phyloP scores from a whole-genome alignment of 2,329 filamentous ascomycete species.

The Fusarium proliferatum region DNA sequence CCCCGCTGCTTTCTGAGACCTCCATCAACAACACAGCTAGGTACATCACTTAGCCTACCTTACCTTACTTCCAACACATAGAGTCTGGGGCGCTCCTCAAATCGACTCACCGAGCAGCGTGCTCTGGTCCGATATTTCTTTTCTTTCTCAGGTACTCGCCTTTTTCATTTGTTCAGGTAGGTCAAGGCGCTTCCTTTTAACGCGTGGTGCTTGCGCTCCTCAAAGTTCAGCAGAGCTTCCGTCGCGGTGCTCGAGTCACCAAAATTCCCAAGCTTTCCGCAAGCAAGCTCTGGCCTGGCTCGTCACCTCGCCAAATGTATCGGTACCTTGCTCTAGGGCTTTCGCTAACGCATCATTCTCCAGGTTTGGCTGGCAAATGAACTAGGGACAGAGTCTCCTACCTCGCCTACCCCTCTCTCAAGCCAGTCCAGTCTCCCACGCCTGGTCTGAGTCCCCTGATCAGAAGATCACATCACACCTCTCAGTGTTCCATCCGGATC shows the following conservation, averaged over 20 bases:
- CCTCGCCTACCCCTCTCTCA: conserved; percentile 29
- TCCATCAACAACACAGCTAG: conserved; percentile 5
- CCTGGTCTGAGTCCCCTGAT: conserved; percentile 26
- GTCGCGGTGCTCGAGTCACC: conserved; percentile 26
- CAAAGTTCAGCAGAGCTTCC: conserved; percentile 5
- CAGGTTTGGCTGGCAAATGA: conserved; percentile 39
- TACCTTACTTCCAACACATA: conserved; percentile 2
- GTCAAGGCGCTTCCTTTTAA: not conserved
- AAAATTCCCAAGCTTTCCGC: conserved; percentile 28
- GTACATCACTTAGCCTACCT: not conserved
- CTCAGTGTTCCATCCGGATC: conserved; percentile 28
- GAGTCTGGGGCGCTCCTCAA: conserved; percentile 13
- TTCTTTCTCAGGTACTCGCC: not conserved
- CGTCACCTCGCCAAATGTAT: conserved; percentile 29
- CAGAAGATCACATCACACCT: conserved; percentile 36
- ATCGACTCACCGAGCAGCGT: conserved; percentile 6
- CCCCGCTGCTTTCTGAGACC: conserved; percentile 30
- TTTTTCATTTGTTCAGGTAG: conserved; percentile 16
- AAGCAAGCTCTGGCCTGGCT: conserved; percentile 24
- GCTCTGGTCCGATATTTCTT: conserved; percentile 1
- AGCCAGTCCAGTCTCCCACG: conserved; percentile 9
- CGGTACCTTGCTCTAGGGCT: conserved; percentile 41
- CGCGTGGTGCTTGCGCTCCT: conserved; percentile 1
- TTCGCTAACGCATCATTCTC: conserved; percentile 39
- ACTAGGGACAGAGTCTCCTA: conserved; percentile 36